Evolutionary conservation across 2,329 filamentous ascomycete genomes (phyloP), one percentile per base, ranked within the genome.

Genomic region (Phyllachora maydis): DNA sequence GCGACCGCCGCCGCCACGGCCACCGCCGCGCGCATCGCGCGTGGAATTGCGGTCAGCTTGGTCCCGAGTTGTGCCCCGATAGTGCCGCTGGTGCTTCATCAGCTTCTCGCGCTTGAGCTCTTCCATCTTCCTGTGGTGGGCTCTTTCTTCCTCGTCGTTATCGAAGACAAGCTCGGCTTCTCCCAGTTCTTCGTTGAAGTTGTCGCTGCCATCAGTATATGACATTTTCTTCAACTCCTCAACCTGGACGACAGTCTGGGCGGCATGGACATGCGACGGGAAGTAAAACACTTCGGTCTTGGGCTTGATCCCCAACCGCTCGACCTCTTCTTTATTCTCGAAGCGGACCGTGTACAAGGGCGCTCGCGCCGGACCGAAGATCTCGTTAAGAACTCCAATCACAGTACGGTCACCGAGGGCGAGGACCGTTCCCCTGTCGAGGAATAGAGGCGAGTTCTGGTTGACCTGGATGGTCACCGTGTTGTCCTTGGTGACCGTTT

Each of bases 301-400:
- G 5, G 6, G 14, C 5, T 54, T 47, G n/a, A 92, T 46, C 5
- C 69, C 72, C 13, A 70, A 53, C 19, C 68, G 61, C 18, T 59
- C 52, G 20, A 90, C 64, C 26, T 82, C 77, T 5, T 67, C 62
- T 2, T 64, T 52, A 23, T 64, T 71, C 10, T 63, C 59, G 42
- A 90, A 91, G 18, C 68, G 64, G 7, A 93, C 65, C 2, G 75
- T 76, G 49, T 95, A 98, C 35, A 83, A 56, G 6, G 88, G 88
- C 35, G 81, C 71, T 32, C 81, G 65, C 3, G 93, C 81, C 38
- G 77, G 67, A 22, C 85, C 88, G 16, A 95, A 63, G 4, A 79
- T 77, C 38, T 95, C 85, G 4, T 70, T 61, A n/a, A 95, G 64
- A 11, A 65, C 72, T 13, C 83, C 88, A 25, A 93, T 62, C 14